These are phyloP conservation scores for Cicer arietinum DNA, from an alignment of 306 rosid genomes.

Conservation along the genomic window DNA sequence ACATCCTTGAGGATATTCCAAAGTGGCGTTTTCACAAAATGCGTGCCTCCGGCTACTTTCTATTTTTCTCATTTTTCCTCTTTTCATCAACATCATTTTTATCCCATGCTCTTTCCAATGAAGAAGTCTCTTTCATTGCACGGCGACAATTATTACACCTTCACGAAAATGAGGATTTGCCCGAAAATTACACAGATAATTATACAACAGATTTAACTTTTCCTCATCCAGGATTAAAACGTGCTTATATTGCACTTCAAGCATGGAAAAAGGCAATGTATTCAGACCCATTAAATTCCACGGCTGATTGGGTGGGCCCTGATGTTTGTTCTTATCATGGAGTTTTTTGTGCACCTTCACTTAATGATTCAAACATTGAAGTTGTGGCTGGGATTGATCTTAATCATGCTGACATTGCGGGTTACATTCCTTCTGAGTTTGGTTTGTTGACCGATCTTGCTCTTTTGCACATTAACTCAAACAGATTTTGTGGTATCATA, in stretches of 20 bases:
- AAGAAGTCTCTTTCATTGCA: constrained; percentile 54
- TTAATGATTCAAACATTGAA: constrained; percentile 48
- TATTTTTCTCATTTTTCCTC: constrained; percentile 35
- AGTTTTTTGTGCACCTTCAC: constrained; percentile 62
- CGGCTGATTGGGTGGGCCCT: constrained; percentile 68
- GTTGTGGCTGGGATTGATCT: constrained; percentile 87
- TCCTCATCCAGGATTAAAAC: constrained; percentile 48
- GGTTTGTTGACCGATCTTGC: constrained; percentile 70
- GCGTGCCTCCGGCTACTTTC: constrained; percentile 43
- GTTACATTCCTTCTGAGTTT: constrained; percentile 66
- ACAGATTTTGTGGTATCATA: constrained; percentile 78
- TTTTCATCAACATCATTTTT: constrained; percentile 20
- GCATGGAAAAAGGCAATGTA: constrained; percentile 69
- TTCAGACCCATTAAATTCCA: constrained; percentile 70
- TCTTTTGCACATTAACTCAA: constrained; percentile 69
- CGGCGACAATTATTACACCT: constrained; percentile 65
- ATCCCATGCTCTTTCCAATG: constrained; percentile 54
- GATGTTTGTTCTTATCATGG: constrained; percentile 79
- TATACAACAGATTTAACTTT: constrained; percentile 42
- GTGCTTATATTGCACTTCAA: constrained; percentile 73
- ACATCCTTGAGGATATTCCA: constrained; percentile 42
- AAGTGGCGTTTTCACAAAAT: constrained; percentile 37
- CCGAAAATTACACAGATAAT: constrained; percentile 39
- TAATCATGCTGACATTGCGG: constrained; percentile 85
- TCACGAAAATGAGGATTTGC: constrained; percentile 51